These are phyloP conservation scores for Lepidium campestre DNA, from an alignment of 441 rosid genomes.

Conservation along the genomic window DNA sequence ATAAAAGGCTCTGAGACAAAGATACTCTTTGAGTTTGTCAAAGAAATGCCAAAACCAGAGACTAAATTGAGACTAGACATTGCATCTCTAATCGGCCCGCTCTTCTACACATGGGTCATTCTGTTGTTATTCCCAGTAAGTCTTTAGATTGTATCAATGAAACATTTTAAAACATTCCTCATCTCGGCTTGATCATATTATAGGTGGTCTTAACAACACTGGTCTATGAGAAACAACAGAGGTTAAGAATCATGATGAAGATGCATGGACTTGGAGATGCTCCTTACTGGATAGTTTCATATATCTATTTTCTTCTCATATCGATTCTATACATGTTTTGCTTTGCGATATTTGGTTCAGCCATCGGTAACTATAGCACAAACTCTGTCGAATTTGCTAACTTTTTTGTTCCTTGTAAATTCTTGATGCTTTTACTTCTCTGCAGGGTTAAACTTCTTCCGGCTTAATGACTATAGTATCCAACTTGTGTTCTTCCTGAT, in stretches of 20 bases:
- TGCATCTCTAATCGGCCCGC: conserved; percentile 76
- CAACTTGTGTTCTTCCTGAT: conserved; percentile 73
- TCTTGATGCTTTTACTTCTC: conserved; percentile 18
- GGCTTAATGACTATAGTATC: conserved; percentile 72
- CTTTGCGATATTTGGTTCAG: conserved; percentile 71
- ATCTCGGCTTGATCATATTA: conserved; percentile 6
- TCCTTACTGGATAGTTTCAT: conserved; percentile 89
- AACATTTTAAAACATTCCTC: not conserved
- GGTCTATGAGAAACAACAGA: conserved; percentile 85
- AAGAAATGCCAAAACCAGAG: conserved; percentile 76
- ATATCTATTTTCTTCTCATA: conserved; percentile 66
- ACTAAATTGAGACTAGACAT: conserved; percentile 50
- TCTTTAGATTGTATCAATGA: conserved; percentile 4
- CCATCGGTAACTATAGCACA: conserved; percentile 46
- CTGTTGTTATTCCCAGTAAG: conserved; percentile 90
- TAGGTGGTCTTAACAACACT: conserved; percentile 70
- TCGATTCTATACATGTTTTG: conserved; percentile 71
- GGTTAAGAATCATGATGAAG: conserved; percentile 92
- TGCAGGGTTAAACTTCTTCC: conserved; percentile 84
- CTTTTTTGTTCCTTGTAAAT: conserved; percentile 19
- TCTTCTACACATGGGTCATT: conserved; percentile 93
- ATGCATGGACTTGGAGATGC: conserved; percentile 99
- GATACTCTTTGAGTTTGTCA: conserved; percentile 69
- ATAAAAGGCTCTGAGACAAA: conserved; percentile 55
- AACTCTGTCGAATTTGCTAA: not conserved